Base-by-base conservation (phyloP, 352 stramenopile species). In the Pythium grandisporangium region DNA sequence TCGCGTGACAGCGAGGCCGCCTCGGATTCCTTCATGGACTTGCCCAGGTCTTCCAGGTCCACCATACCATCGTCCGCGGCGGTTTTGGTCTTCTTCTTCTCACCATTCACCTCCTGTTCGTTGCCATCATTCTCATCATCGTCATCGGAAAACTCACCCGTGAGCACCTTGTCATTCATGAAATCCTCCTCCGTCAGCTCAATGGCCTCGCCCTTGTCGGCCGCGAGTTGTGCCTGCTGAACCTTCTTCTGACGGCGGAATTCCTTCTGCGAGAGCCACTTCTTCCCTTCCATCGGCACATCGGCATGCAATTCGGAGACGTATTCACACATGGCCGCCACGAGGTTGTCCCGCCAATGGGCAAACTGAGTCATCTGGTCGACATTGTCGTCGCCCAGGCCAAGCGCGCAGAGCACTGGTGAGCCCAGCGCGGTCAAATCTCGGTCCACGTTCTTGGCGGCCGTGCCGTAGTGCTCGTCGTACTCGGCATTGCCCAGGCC, bases 401-500 rank as follows among this genome's bases (percentile, higher is more conserved):
- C 80, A 24, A 93, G 43, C 4, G 63, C 30, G 13, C 75, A 67
- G 14, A 96, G 65, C 8, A 61, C 45, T 3, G 61, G 61, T 19
- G 76, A 92, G 12, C 84, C 84, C 6, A 94, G 48, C 19, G 67
- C 53, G 6, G 29, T 57, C 30, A 96, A 47, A 21, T 84, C 53
- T 12, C 51, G 50, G 48, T 89, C 70, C 30, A 94, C 38, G 14
- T 80, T 58, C 59, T 86, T 88, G 13, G 83, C 84, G 5, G 81
- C 79, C 14, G 71, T 87, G 37, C 73, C 78, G 45, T 88, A 94
- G 60, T 85, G 45, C 42, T 95, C 84, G 46, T 92, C 84, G 47
- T 95, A 96, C 57, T 93, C 83, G 14, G 70, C 66, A 49, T 90
- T 95, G 44, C 84, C 84, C 23, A 95, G 61, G 6, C 83, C 84